Evolutionary conservation across 139 green algal genomes (phyloP), one percentile per base, ranked within the genome.

Genomic region (Asterochloris erici): DNA sequence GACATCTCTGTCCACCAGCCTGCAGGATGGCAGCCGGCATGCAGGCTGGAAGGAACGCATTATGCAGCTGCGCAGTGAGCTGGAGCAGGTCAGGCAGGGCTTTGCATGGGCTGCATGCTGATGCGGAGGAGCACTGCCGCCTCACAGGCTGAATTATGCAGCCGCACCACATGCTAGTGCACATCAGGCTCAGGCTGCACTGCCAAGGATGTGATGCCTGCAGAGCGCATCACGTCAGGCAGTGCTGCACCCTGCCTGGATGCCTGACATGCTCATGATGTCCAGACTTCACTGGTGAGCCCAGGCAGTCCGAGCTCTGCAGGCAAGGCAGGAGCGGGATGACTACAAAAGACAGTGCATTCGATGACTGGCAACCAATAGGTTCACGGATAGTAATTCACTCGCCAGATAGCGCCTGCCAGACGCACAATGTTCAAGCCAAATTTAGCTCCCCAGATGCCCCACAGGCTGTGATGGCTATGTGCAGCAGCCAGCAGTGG

Each of bases 351-450:
- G 60, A 14, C 76, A 80, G 21, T n/a, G 76, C 23, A 80, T 64
- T 47, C 63, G 14, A 64, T 79, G 38, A 79, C 47, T 4, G 13
- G 14, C 12, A 14, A 21, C 74, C 63, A n/a, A 23, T 66, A 64
- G 28, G 0, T 60, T 21, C 0, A 54, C 76, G 54, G 77, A 47
- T 38, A 60, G 13, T 70, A 54, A 69, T 93, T 90, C 17, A 93
- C 92, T 38, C 93, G 84, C 73, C 86, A 88, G 11, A 78, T 77
- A 15, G 85, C 87, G 13, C 86, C 89, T 10, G 70, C 62, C 63
- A 91, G 74, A 17, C 90, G 79, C 86, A 91, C 91, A 47, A 93
- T 68, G 61, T 93, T 93, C 10, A 92, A 70, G 26, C 79, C 82
- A 11, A 68, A 82, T 62, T 94, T 93, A n/a, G 90, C 85, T 19